Evolutionary conservation across 345 rosid species (phyloP).

Genomic region (Eucalyptus brandiana): DNA sequence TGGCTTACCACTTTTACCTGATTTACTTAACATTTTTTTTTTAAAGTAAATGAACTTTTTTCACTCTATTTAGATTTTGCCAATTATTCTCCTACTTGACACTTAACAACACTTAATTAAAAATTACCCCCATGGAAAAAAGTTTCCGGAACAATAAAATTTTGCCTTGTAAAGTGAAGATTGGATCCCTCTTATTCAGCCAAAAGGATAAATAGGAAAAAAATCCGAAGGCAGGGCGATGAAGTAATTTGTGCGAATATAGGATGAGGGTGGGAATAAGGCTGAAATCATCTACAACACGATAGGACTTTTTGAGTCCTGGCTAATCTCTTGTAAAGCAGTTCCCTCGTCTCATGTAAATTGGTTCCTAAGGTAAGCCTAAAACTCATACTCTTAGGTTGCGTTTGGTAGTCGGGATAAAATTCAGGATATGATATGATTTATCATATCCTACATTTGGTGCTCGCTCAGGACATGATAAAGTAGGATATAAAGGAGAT

Average conservation of each 20-base stretch:
- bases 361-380: neutral
- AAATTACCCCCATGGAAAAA: too few species aligned
- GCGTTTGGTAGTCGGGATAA: too few species aligned
- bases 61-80: too few species aligned
- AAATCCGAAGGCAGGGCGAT: neutral
- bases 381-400: neutral
- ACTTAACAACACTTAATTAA: too few species aligned
- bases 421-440: too few species aligned
- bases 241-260: neutral
- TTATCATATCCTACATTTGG: too few species aligned
- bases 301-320: neutral
- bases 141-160: neutral
- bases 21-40: too few species aligned
- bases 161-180: neutral
- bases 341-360: neutral
- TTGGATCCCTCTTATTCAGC: neutral
- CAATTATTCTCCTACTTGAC: too few species aligned
- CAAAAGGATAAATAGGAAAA: neutral
- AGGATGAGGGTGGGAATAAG: neutral
- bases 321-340: neutral
- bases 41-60: too few species aligned
- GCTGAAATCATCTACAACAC: neutral
- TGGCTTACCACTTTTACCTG: too few species aligned
- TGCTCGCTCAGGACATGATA: too few species aligned
- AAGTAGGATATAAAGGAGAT: too few species aligned